Evolutionary conservation across 306 rosid genomes (phyloP), one percentile per base, ranked within the genome.

Genomic region (Albizia julibrissin): DNA sequence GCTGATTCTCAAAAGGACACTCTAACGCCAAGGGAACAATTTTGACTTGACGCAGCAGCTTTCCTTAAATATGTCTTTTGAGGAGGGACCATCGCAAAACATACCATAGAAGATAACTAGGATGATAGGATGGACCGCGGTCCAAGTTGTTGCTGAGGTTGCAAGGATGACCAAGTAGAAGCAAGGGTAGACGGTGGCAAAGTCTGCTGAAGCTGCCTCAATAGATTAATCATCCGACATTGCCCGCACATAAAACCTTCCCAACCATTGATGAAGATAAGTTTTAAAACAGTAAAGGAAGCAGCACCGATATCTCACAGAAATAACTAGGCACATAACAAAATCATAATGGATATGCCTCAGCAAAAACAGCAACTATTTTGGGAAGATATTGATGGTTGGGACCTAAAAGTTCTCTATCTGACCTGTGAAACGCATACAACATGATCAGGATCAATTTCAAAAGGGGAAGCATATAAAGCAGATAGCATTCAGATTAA

Each of bases 91-190:
- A 75, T 22, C 43, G 78, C 54, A 84, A 29, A 40, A 62, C 81
- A 69, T 8, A 75, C 70, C 67, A 26, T 26, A 76, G 75, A 84
- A 70, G 72, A 72, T 59, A 42, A 80, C 81, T 96, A 96, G 21
- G 97, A 82, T 44, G 96, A 90, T 76, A 96, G 91, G 81, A 96
- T 92, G 31, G 98, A 89, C 65, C 89, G 99, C 65, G 94, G 90
- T 49, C 98, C 98, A 79, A 91, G 93, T 78, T 96, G 99, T 56
- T 96, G 98, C 85, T 94, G 97, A 44, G 99, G 99, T 84, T 90
- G 98, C 89, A 96, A 88, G 69, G 98, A 92, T 66, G 99, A 96
- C 97, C 97, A 96, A 62, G 98, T 94, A 22, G 98, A 94, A 43
- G 98, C 98, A 80, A 96, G 89, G 76, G 99, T 92, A 18, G 93